Evolutionary conservation across 2,329 filamentous ascomycete genomes (phyloP).

Genomic region (Atkinsonella hypoxylon): DNA sequence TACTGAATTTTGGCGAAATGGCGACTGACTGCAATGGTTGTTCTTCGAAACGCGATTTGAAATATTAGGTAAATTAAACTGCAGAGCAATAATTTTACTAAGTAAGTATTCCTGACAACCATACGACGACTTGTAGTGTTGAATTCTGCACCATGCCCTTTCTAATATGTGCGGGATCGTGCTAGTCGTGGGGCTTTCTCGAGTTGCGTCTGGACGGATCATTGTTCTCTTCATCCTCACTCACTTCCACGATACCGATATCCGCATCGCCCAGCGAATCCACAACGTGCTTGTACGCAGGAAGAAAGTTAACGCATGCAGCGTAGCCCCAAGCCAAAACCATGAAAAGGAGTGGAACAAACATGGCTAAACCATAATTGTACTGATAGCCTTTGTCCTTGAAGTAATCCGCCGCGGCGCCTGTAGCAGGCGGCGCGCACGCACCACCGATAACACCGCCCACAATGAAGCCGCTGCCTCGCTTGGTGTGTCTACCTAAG

Average conservation of each 20-base stretch:
- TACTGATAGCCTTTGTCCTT: background rate
- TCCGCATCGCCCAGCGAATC: slow-evolving; percentile 42
- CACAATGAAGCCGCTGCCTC: slow-evolving; percentile 58
- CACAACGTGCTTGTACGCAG: slow-evolving; percentile 48
- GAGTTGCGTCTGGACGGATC: background rate
- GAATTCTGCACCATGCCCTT: background rate
- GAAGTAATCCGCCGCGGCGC: slow-evolving; percentile 51
- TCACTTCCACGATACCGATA: slow-evolving; percentile 20
- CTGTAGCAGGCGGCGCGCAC: slow-evolving; percentile 59
- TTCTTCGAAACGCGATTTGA: too few species aligned
- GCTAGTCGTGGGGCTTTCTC: background rate
- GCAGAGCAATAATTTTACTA: too few species aligned
- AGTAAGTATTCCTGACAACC: too few species aligned
- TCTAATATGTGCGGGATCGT: background rate
- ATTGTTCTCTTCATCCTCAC: background rate
- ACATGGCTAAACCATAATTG: slow-evolving; percentile 49
- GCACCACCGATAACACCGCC: slow-evolving; percentile 63
- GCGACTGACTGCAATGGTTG: too few species aligned
- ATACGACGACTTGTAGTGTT: too few species aligned
- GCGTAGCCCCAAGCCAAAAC: slow-evolving; percentile 44
- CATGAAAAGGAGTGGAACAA: slow-evolving; percentile 52
- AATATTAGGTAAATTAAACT: too few species aligned
- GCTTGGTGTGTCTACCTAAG: slow-evolving; percentile 64
- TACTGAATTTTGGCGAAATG: too few species aligned
- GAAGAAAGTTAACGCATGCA: slow-evolving; percentile 53